phyloP scores from a whole-genome alignment of 495 filamentous ascomycete species.

The Jackrogersella minutella region DNA sequence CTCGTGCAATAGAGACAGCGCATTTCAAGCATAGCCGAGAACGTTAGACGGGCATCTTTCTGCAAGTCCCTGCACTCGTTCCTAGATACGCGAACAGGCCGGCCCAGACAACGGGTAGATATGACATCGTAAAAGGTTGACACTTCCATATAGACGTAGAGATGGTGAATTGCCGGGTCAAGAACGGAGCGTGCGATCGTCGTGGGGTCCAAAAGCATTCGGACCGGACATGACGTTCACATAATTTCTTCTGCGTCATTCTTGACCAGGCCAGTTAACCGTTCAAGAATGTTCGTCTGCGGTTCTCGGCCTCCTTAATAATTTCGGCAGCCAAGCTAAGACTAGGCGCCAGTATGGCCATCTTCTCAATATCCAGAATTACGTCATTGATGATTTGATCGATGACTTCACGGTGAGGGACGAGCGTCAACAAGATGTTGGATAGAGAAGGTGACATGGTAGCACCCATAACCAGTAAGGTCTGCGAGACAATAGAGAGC shows the following conservation, averaged over 20 bases:
- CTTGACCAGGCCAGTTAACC: slow-evolving; percentile 44
- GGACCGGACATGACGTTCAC: slow-evolving; percentile 31
- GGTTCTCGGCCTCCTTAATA: slow-evolving; percentile 77
- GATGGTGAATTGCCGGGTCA: slow-evolving; percentile 25
- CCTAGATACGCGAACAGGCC: slow-evolving; percentile 39
- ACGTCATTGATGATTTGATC: slow-evolving; percentile 79
- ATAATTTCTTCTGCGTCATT: slow-evolving; percentile 26
- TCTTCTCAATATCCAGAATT: slow-evolving; percentile 74
- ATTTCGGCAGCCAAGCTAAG: slow-evolving; percentile 77
- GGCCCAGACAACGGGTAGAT: slow-evolving; percentile 41
- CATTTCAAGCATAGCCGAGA: slow-evolving; percentile 42
- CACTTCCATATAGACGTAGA: slow-evolving; percentile 20
- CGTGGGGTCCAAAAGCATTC: slow-evolving; percentile 28
- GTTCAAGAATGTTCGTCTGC: slow-evolving; percentile 63
- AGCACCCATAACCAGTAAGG: slow-evolving; percentile 81
- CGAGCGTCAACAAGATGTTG: slow-evolving; percentile 68
- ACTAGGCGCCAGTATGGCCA: slow-evolving; percentile 77
- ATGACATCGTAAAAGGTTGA: slow-evolving; percentile 32
- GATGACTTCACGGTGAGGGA: slow-evolving; percentile 63
- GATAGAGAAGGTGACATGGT: slow-evolving; percentile 80
- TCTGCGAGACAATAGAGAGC: slow-evolving; percentile 81
- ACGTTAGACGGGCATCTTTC: slow-evolving; percentile 27
- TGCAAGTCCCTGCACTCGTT: slow-evolving; percentile 38
- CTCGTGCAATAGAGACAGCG: slow-evolving; percentile 40
- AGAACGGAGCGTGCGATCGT: slow-evolving; percentile 24